phyloP scores from a whole-genome alignment of 805 yeast species.

The Zygotorulaspora danielsina region DNA sequence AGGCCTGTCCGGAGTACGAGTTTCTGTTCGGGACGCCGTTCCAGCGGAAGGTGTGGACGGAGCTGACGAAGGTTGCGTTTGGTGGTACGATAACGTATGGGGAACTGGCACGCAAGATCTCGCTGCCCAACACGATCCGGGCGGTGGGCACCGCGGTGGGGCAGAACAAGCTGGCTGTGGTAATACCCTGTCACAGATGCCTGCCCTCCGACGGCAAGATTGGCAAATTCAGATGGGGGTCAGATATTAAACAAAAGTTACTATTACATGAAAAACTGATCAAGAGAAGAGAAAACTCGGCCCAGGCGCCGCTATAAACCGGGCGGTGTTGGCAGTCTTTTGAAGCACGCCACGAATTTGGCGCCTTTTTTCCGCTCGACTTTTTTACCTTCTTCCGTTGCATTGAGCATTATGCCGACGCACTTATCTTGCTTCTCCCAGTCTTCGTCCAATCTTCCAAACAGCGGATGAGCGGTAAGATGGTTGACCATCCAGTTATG shows the following conservation, averaged over 20 bases:
- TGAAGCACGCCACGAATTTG: constrained; percentile 85
- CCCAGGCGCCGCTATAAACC: constrained; percentile 3
- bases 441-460: constrained; percentile 70
- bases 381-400: constrained; percentile 98
- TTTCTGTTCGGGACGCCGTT: constrained; percentile 39
- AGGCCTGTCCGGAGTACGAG: constrained; percentile 15
- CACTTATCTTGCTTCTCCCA: constrained; percentile 81
- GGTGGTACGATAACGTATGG: constrained; percentile 37
- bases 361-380: constrained; percentile 85
- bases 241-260: constrained; percentile 32
- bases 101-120: constrained; percentile 34
- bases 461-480: constrained; percentile 84
- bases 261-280: constrained; percentile 13
- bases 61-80: constrained; percentile 27
- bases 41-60: constrained; percentile 40
- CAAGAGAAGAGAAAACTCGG: neutral
- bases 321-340: constrained; percentile 60
- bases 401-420: constrained; percentile 78
- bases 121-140: constrained; percentile 33
- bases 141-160: constrained; percentile 43
- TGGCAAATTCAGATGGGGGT: constrained; percentile 42
- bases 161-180: constrained; percentile 38
- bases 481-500: constrained; percentile 97
- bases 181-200: constrained; percentile 45
- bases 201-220: constrained; percentile 32